Evolutionary conservation across 2,329 filamentous ascomycete species (phyloP), one percentile per base, ranked within the genome.

Genomic region (Penicillium sp.): DNA sequence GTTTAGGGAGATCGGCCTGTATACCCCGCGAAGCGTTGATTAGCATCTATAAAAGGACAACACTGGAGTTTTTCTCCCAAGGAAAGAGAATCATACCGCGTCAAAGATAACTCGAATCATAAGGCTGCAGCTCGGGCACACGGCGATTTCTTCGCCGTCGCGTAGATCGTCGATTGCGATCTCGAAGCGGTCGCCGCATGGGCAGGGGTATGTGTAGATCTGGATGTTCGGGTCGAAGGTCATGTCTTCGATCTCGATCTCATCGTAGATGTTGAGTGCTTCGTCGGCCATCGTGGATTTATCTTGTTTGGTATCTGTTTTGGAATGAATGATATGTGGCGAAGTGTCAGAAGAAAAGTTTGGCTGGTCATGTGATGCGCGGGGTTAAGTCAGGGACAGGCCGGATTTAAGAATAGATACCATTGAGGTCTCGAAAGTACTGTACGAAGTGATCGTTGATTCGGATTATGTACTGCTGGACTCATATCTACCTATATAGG

Each of bases 161-260:
- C 85, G 81, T 62, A 99, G 76, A 69, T 97, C 91, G 47, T 80
- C 82, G 48, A 97, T 82, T 16, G 81, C 81, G 65, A 93, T 96
- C 75, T 96, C 88, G 75, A 99, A 99, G 52, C 88, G 83, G 75
- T 99, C 93, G 75, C 93, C 93, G 73, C 93, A 99, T 1, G 93
- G 93, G 70, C 93, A 99, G 12, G 93, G 93, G 70, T 95, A 95
- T 74, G 92, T 87, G 76, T 95, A 99, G 61, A 95, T 86, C 70
- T 95, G 86, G 34, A 90, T 80, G 3, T 79, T 78, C 39, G 83
- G 75, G 71, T 96, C 90, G 70, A 82, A 96, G 64, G 88, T 93
- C 90, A 96, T 95, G 73, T 99, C 93, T 72, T 97, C 92, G 75
- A 97, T 96, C 71, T 97, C 92, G 72, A 97, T 92, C 73, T 96